Base-by-base conservation (phyloP, 2,329 filamentous ascomycete species). In the Emmonsia crescens region DNA sequence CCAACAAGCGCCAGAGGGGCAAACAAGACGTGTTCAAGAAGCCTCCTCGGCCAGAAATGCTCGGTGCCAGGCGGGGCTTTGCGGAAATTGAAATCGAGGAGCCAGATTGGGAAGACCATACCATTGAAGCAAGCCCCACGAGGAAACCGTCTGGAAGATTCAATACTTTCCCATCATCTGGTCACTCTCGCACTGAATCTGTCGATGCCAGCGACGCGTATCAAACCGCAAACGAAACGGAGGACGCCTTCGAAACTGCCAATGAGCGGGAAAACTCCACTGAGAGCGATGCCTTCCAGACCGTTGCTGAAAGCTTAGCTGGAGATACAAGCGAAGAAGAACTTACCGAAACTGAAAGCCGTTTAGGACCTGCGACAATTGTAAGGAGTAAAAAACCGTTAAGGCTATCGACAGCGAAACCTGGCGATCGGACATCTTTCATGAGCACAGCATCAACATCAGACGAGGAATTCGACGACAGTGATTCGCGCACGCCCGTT, bases 231-330 rank as follows among this genome's bases (percentile, higher is more conserved):
- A 90, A 90, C 63, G 91, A 96, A 70, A 84, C 83, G 1, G 79
- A 80, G 60, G 84, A 86, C 71, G 82, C 80, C 48, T 89, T 89
- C 64, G 85, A 89, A 71, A 89, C 86, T 51, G 86, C 86, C 29
- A 89, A 95, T 69, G 93, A 96, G 74, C 85, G 85, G 33, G 83
- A 83, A 61, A 82, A 78, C 8, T 83, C 80, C 14, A 96, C 91
- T 0, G 92, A 96, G 76, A 96, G 91, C 12, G 93, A 97, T 67
- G 91, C 91, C 65, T 97, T 97, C 83, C 89, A 96, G 73, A 96
- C 93, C 3, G 91, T 89, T n/a, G 84, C 86, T 19, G 94, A 97
- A 71, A 85, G 80, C 64, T 76, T 86, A 65, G 80, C 79, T 60
- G 81, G 81, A 68, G 89, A 90, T 19, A 91, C 87, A 70, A 88